Conservation (phyloP, 2,329 filamentous ascomycete genomes). For the Gnomoniopsis sp. region DNA sequence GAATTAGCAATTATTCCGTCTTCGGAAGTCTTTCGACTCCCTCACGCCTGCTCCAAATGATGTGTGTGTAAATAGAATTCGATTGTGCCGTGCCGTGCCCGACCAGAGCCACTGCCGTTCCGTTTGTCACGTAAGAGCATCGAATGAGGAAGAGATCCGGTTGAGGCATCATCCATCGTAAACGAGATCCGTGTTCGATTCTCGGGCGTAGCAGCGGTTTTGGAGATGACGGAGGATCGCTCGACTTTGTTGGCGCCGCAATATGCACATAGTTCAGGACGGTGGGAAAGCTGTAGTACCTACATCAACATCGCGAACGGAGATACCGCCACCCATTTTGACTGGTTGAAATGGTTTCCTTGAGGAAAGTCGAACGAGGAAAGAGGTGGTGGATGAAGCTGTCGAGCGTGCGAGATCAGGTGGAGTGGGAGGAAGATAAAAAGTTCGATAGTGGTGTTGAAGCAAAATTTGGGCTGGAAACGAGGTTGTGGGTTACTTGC, state of each 20-base stretch:
- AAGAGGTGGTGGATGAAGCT: conserved; percentile 26
- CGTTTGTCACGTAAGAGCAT: conserved; percentile 10
- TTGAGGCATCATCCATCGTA: conserved; percentile 3
- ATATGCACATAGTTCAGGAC: conserved; percentile 19
- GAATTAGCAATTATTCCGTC: conserved; percentile 70
- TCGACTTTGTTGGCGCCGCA: background rate
- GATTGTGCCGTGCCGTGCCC: conserved; percentile 24
- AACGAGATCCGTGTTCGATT: conserved; percentile 9
- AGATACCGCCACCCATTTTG: conserved; percentile 76
- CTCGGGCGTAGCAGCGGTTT: background rate
- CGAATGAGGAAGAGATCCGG: background rate
- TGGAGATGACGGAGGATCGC: background rate
- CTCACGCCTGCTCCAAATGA: conserved; percentile 62
- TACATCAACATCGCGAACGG: conserved; percentile 84
- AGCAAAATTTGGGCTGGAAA: background rate
- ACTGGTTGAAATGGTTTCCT: conserved; percentile 14
- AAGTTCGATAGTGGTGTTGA: background rate
- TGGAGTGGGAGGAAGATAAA: conserved; percentile 8
- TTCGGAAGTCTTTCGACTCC: conserved; percentile 70
- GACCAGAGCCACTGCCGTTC: conserved; percentile 20
- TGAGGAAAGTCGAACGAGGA: conserved; percentile 22
- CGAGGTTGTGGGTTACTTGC: too few species aligned
- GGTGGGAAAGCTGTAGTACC: conserved; percentile 39
- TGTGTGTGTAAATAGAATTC: background rate
- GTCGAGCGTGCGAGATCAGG: conserved; percentile 18